Base-by-base conservation (phyloP, 768 basidiomycete species). In the Pleurotus eryngii region DNA sequence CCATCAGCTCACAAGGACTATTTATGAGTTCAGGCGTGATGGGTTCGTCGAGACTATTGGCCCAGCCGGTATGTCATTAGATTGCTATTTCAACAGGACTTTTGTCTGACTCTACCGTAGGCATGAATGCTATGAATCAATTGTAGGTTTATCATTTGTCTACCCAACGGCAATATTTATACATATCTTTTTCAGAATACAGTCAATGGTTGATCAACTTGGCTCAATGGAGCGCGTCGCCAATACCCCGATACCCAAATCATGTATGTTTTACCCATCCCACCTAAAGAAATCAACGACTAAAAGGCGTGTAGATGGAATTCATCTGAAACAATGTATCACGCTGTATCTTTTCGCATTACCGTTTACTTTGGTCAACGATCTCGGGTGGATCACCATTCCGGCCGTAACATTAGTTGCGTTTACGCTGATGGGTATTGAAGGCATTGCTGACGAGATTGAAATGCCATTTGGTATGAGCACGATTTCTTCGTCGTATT, bases 261-360 rank as follows among this genome's bases (percentile, higher is more conserved):
- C 87, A 39, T 92, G 87, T 89, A 59, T 38, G 84, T 69, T 27
- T 15, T 49, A 30, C 42, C 57, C 43, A 48, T 40, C 37, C 37
- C 30, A 61, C 49, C 6, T 7, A 27, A 9, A 48, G 27, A 17
- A 45, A 35, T 20, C n/a, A 22, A 0, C 56, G 24, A 59, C 63
- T 68, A 15, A 65, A 24, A 45, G 49, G n/a, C 42, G 53, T 65
- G 62, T 57, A 90, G 89, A 93, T 63, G 85, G 90, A 40, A 89
- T 98, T 58, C 95, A 97, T 71, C 75, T 96, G 65, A 95, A 96
- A 69, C 95, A 98, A 85, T 92, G 89, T 61, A 91, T 96, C n/a
- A 88, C 90, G 1, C 72, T 96, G 0, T 97, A 96, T 74, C 83
- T 98, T 6, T 94, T 95, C 67, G 85, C 92, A 17, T 80, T 98